Percentiles rank a stretch among this genome's conserved stretches.
Conservation (phyloP, 2,329 filamentous ascomycete genomes). For the Hymenoscyphus albidus region DNA sequence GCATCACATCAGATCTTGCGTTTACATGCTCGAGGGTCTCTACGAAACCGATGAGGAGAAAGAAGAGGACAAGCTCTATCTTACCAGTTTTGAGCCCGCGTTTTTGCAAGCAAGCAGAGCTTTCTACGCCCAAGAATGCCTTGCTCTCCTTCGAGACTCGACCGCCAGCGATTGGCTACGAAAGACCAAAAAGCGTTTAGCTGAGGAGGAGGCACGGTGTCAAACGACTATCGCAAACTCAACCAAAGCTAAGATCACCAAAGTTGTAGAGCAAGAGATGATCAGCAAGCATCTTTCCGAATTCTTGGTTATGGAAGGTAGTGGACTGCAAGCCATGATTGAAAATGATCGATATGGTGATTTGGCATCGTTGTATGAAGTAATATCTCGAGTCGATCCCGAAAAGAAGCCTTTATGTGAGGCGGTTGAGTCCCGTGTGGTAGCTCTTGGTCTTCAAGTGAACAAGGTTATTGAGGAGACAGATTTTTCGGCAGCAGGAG, state of each 20-base stretch:
- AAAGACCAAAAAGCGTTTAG: slow-evolving; percentile 68
- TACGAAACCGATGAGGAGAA: slow-evolving; percentile 78
- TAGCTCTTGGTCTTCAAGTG: slow-evolving; percentile 77
- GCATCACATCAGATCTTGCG: slow-evolving; percentile 73
- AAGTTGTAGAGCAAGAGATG: slow-evolving; percentile 75
- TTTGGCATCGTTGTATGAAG: slow-evolving; percentile 72
- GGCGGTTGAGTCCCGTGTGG: slow-evolving; percentile 69
- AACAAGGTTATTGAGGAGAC: slow-evolving; percentile 63
- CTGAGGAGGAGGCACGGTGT: slow-evolving; percentile 79
- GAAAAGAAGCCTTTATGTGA: slow-evolving; percentile 67
- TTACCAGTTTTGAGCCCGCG: slow-evolving; percentile 74
- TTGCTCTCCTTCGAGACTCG: slow-evolving; percentile 67
- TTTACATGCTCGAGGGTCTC: slow-evolving; percentile 84
- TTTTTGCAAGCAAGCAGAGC: slow-evolving; percentile 67
- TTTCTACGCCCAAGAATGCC: slow-evolving; percentile 76
- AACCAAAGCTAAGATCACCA: slow-evolving; percentile 68
- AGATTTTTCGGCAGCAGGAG: slow-evolving; percentile 43
- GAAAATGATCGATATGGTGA: slow-evolving; percentile 81
- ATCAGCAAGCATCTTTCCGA: slow-evolving; percentile 75
- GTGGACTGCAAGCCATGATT: slow-evolving; percentile 83
- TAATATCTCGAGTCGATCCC: slow-evolving; percentile 73
- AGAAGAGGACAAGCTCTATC: slow-evolving; percentile 76
- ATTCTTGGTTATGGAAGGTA: slow-evolving; percentile 79
- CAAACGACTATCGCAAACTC: slow-evolving; percentile 72
- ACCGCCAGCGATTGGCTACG: slow-evolving; percentile 81